A percentile compares a stretch with the other conserved stretches of the same genome.
Evolutionary conservation across 176 grass and related monocot genomes (phyloP).

Genomic region (Melocanna baccifera): DNA sequence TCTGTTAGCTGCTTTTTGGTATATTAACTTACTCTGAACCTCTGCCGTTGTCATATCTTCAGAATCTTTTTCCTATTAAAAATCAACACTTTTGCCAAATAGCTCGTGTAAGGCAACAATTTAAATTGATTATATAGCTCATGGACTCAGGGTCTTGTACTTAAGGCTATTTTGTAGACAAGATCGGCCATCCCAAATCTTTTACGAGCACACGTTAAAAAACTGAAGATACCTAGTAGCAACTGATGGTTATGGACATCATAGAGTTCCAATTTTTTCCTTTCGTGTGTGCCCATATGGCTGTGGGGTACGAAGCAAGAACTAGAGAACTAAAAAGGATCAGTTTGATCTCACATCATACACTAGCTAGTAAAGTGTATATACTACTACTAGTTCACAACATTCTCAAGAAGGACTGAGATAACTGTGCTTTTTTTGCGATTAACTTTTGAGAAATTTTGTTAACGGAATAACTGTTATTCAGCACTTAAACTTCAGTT

Average conservation of each 20-base stretch:
- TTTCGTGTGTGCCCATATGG: not conserved
- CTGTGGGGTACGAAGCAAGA: not conserved
- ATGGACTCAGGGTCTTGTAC: not conserved
- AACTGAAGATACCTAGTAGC: not conserved
- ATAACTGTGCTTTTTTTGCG: not conserved
- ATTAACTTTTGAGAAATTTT: not conserved
- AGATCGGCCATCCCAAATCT: not conserved
- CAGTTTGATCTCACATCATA: not conserved
- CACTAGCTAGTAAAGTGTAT: not conserved
- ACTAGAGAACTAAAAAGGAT: not conserved
- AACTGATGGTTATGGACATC: not conserved
- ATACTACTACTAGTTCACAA: not conserved
- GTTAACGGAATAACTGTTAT: not conserved
- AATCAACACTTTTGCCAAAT: not conserved
- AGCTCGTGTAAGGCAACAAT: not conserved
- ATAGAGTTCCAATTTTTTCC: not conserved
- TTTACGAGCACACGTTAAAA: not conserved
- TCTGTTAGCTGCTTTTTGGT: not conserved
- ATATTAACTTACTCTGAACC: not conserved
- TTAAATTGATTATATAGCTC: not conserved
- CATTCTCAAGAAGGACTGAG: no score
- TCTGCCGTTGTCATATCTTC: not conserved
- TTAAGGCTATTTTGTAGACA: not conserved
- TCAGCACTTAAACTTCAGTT: not conserved
- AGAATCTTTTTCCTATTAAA: not conserved